Evolutionary conservation across 2,329 filamentous ascomycete species (phyloP), one percentile per base, ranked within the genome.

Genomic region (Cladophialophora yegresii): DNA sequence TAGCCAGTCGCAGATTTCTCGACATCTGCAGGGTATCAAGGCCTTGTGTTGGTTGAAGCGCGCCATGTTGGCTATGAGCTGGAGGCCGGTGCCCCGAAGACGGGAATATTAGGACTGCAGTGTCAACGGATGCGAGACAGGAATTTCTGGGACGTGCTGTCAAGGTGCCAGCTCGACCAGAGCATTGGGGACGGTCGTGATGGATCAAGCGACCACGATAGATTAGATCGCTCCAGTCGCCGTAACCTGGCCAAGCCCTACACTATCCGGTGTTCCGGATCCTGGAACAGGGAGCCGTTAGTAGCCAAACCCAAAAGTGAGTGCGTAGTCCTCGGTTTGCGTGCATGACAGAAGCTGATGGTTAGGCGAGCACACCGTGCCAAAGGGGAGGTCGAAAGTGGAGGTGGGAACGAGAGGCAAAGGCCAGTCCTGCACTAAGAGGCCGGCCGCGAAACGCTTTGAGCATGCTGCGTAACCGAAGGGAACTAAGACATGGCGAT

Each of bases 1-100:
- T 49, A 54, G 23, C 64, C 61, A 54, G 61, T 61, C 57, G 61
- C 61, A 53, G 61, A 61, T 66, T 63, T 61, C 30, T 51, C 43
- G 43, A 53, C 47, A 43, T 6, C 16, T 59, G 59, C 33, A 32
- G 58, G 58, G 55, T 49, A 55, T 60, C 26, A 51, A 54, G 43
- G 49, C 54, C n/a, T n/a, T n/a, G n/a, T n/a, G n/a, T n/a, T n/a
- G n/a, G n/a, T 62, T 16, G 8, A 23, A 16, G 20, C 20, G 47
- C 23, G 22, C 47, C 47, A 50, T n/a, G 20, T 50, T 50, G 23
- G 22, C 20, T 16, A 13, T 50, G 36, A 43, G 36, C 6, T n/a
- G 36, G 5, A 8, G 6, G 13, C 36, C 36, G n/a, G 7, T 40
- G 7, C 36, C 36, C 36, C 16, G 16, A n/a, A n/a, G 23, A 50